Base-by-base conservation (phyloP, 108 stramenopile species). In the Chaetoceros tenuissimus region DNA sequence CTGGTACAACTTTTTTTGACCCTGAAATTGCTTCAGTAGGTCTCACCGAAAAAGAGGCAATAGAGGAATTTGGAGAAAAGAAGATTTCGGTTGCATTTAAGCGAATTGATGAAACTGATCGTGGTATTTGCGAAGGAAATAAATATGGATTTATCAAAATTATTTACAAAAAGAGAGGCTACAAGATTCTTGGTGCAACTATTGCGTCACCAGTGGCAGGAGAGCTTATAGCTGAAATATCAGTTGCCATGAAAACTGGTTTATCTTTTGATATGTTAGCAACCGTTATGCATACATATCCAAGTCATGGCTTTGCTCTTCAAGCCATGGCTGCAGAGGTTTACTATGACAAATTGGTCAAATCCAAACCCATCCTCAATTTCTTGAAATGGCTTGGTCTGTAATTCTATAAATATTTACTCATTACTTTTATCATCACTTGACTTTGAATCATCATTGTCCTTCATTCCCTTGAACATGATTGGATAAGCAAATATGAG, bases 11-110 rank as follows among this genome's bases (percentile, higher is more conserved):
- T 17, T 94, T 81, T 73, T 92, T 89, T 5, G 77, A 74, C 53
- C 92, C 92, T 0, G 92, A 94, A 66, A 67, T 83, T 28, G 83
- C 80, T 27, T 80, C 85, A 23, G 62, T 89, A 28, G 94, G 94
- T 21, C 56, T 87, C 16, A 81, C 79, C 0, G 92, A 94, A 55
- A 80, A 75, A 7, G 69, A 70, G 26, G 94, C 95, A 10, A 43
- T 43, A 3, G 62, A 55, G 23, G 48, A 75, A 66, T 68, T 75
- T 56, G 89, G 88, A 3, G 82, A 74, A 28, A 70, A 73, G 3
- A 53, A 56, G 24, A 71, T 90, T 0, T 75, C 73, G 10, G 76
- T 84, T 27, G 84, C 82, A 24, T 55, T 65, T 19, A 28, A 64
- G 55, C 67, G 66, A 51, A 53, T 85, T 43, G 34, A 64, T 18